Evolutionary conservation across 306 rosid species (phyloP).

Genomic region (Arachis stenosperma): DNA sequence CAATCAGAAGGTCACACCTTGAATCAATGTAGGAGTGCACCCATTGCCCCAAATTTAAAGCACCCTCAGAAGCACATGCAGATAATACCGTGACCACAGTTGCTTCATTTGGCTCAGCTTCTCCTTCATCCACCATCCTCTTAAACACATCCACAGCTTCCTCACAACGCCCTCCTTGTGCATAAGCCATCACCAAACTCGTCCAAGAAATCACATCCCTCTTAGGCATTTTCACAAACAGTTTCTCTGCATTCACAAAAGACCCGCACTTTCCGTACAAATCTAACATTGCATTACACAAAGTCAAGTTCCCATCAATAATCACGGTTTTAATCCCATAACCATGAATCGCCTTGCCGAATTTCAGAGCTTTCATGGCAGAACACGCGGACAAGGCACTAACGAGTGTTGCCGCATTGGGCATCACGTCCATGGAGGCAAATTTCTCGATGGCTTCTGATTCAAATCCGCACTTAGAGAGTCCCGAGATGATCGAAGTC

Average conservation of each 20-base stretch:
- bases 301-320: conserved; percentile 39
- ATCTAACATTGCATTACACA: conserved; percentile 61
- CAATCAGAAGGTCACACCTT: conserved; percentile 46
- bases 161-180: conserved; percentile 57
- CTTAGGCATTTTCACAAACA: conserved; percentile 58
- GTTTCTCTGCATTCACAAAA: conserved; percentile 49
- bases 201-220: conserved; percentile 86
- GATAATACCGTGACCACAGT: conserved; percentile 64
- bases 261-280: conserved; percentile 63
- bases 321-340: conserved; percentile 48
- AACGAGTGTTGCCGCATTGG: conserved; percentile 66
- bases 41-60: conserved; percentile 77
- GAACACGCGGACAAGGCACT: conserved; percentile 70
- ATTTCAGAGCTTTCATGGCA: conserved; percentile 48
- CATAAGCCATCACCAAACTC: conserved; percentile 69
- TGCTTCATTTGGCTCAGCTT: conserved; percentile 69
- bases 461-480: conserved; percentile 65
- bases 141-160: conserved; percentile 67
- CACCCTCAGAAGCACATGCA: conserved; percentile 65
- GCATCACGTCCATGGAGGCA: conserved; percentile 55
- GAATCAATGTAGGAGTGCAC: conserved; percentile 61
- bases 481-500: conserved; percentile 73
- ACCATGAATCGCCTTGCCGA: conserved; percentile 68
- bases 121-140: conserved; percentile 51
- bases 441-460: conserved; percentile 62